Conservation (phyloP, 176 grass and related monocot genomes). For the Calamus simplicifolius region DNA sequence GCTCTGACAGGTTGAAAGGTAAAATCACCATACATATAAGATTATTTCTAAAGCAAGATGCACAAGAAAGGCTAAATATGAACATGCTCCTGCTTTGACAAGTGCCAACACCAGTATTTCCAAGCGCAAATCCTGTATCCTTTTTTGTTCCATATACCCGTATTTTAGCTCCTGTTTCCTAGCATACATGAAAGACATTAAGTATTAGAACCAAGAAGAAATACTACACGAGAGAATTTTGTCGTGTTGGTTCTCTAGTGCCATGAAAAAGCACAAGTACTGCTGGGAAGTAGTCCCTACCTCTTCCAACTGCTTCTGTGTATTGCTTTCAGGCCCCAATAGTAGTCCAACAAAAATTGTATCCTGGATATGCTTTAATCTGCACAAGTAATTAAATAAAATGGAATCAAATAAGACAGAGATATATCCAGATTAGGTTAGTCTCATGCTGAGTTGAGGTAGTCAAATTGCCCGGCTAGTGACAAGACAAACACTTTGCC, state of each 20-base stretch:
- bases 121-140: too few relatives aligned
- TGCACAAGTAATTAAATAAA: slow-evolving; percentile 19
- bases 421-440: too few relatives aligned
- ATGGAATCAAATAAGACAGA: neutral
- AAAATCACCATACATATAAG: slow-evolving; percentile 31
- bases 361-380: slow-evolving; percentile 47
- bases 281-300: slow-evolving; percentile 34
- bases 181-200: slow-evolving; percentile 12
- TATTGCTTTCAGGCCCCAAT: slow-evolving; percentile 66
- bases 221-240: too few relatives aligned
- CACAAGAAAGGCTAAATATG: too few relatives aligned
- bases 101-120: too few relatives aligned
- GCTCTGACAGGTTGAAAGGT: slow-evolving; percentile 46
- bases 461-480: too few relatives aligned
- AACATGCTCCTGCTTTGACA: too few relatives aligned
- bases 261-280: neutral
- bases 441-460: too few relatives aligned
- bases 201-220: too few relatives aligned
- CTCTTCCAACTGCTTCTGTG: slow-evolving; percentile 68
- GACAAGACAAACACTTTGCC: too few relatives aligned
- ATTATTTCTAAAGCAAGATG: too few relatives aligned
- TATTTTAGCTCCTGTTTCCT: slow-evolving; percentile 87
- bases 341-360: slow-evolving; percentile 77
- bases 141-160: slow-evolving; percentile 70
- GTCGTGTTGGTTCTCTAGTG: too few relatives aligned